Evolutionary conservation across 2,329 filamentous ascomycete genomes (phyloP).

Genomic region (Coleophoma crateriformis): DNA sequence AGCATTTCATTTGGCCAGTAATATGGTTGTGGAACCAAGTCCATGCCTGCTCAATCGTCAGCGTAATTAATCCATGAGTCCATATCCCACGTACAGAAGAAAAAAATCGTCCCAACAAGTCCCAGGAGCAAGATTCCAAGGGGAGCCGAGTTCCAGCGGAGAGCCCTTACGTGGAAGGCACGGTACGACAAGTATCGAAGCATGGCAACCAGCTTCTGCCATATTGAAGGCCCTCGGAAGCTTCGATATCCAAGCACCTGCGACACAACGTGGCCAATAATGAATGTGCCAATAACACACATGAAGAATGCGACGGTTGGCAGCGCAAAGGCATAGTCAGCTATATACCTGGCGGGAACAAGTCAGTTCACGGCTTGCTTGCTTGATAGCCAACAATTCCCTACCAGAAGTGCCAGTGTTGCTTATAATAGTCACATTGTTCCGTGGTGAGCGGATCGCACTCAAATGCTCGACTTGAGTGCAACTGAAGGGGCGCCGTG

Average conservation of each 20-base stretch:
- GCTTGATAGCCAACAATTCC: slow-evolving; percentile 7
- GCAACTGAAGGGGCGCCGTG: slow-evolving; percentile 33
- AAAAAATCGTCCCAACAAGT: slow-evolving; percentile 36
- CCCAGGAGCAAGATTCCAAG: slow-evolving; percentile 37
- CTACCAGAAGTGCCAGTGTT: slow-evolving; percentile 44
- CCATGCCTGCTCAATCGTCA: slow-evolving; percentile 31
- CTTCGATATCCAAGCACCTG: slow-evolving; percentile 2
- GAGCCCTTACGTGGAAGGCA: slow-evolving; percentile 25
- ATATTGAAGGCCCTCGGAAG: slow-evolving; percentile 12
- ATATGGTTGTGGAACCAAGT: slow-evolving; percentile 43
- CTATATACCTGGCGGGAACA: slow-evolving; percentile 37
- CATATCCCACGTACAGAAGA: slow-evolving; percentile 29
- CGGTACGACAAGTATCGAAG: slow-evolving; percentile 36
- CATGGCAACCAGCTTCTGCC: slow-evolving; percentile 29
- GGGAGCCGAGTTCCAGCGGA: slow-evolving; percentile 37
- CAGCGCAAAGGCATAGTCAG: slow-evolving; percentile 47
- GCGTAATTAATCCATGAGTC: slow-evolving; percentile 3
- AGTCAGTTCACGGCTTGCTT: background rate
- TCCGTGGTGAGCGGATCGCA: slow-evolving; percentile 28
- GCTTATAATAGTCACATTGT: slow-evolving; percentile 38
- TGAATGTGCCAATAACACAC: slow-evolving; percentile 40
- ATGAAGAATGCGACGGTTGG: slow-evolving; percentile 48
- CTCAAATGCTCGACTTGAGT: slow-evolving; percentile 26
- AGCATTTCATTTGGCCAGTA: slow-evolving; percentile 42
- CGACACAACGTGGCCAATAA: slow-evolving; percentile 27